Base-by-base conservation (phyloP, 2,329 filamentous ascomycete genomes). In the Hypoxylon sp. region DNA sequence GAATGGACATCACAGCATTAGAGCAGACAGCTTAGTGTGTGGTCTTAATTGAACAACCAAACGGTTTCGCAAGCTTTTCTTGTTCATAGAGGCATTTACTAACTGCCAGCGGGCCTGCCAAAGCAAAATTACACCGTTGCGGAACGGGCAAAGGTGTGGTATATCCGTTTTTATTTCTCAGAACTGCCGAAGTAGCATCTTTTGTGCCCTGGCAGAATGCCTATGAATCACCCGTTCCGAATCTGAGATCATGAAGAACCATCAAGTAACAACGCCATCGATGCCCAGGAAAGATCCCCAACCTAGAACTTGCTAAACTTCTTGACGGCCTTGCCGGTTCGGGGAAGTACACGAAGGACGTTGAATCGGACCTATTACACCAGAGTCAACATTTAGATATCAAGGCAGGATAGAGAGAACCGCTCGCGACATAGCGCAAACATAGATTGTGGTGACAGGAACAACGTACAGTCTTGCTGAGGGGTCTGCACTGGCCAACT, bases 401-500 rank as follows among this genome's bases (percentile, higher is more conserved):
- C n/a, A n/a, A n/a, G n/a, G n/a, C n/a, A n/a, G n/a, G n/a, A n/a
- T n/a, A n/a, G n/a, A n/a, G n/a, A n/a, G n/a, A n/a, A 7, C 29
- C 21, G 16, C 29, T 9, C 7, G 16, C 1, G 12, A 15, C n/a
- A 27, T 29, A 13, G 7, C 8, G 15, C 2, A 31, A 3, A 26
- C 7, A 15, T 2, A 31, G 7, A 17, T 38, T 17, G 19, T 19
- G 35, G 13, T 25, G n/a, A 2, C 4, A 21, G 35, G 46, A 52
- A 55, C 7, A 67, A 88, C 90, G 68, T 90, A 99, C 95, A 77
- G 94, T 99, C 90, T 99, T 99, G 90, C 88, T 92, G 73, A 99
- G 86, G 73, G 94, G 94, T 79, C 94, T 86, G 90, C 94, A 99
- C 85, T 99, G 94, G 81, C 94, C 94, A 78, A 99, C 93, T 71